Evolutionary conservation across 2,329 filamentous ascomycete genomes (phyloP).

Genomic region (Bertia moriformis): DNA sequence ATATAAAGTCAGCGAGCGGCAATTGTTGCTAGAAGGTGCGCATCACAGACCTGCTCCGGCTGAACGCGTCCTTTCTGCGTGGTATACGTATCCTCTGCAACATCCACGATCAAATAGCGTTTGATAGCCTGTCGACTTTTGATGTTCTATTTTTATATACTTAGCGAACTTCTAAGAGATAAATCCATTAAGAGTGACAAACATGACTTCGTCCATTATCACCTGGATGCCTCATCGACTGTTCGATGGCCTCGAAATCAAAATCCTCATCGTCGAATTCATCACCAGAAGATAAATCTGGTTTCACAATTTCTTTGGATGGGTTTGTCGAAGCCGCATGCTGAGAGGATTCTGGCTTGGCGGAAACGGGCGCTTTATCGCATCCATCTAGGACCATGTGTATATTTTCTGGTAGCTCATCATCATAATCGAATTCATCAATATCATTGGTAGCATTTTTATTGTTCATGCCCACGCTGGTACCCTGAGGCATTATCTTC

Average conservation of each 20-base stretch:
- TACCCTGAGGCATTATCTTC: too few relatives aligned
- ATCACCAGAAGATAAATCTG: background rate
- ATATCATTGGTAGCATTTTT: background rate
- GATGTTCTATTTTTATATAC: slow-evolving; percentile 29
- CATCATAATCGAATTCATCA: slow-evolving; percentile 1
- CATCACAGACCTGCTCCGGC: slow-evolving; percentile 32
- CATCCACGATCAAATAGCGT: slow-evolving; percentile 46
- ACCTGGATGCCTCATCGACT: background rate
- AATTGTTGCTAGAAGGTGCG: background rate
- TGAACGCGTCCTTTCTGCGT: slow-evolving; percentile 31
- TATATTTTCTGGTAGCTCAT: background rate
- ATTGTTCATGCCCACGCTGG: too few relatives aligned
- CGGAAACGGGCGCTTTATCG: too few relatives aligned
- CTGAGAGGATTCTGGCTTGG: too few relatives aligned
- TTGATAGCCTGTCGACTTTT: slow-evolving; percentile 40
- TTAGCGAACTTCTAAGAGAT: background rate
- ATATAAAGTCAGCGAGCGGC: background rate
- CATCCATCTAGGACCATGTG: background rate
- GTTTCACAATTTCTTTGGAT: background rate
- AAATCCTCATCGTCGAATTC: slow-evolving; percentile 1
- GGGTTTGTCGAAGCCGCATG: too few relatives aligned
- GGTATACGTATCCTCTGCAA: slow-evolving; percentile 38
- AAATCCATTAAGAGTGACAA: background rate
- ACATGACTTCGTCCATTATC: background rate
- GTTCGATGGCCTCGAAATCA: background rate